Percentiles rank a stretch among this genome's conserved stretches.
These are phyloP conservation scores for Gilbertella persicaria DNA, from an alignment of 371 early-diverging fungal genomes.

Conservation along the genomic window DNA sequence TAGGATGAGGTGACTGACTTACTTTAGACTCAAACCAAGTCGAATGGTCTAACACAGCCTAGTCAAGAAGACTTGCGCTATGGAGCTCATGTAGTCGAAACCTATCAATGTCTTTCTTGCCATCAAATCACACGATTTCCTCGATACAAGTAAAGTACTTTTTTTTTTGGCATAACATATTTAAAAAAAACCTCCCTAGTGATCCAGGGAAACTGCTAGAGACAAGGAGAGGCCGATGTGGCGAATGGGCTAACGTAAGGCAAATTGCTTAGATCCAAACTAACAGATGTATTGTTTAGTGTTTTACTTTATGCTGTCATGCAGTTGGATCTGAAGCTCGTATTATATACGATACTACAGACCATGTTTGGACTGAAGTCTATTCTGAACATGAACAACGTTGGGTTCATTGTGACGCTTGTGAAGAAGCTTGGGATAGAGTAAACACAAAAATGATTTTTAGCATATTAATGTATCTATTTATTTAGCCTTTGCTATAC, in stretches of 20 bases:
- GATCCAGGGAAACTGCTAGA: constrained; percentile 58
- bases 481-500: constrained; percentile 60
- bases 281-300: too few species aligned
- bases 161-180: neutral
- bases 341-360: constrained; percentile 61
- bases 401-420: constrained; percentile 74
- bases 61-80: constrained; percentile 49
- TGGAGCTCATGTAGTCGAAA: constrained; percentile 63
- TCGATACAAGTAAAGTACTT: constrained; percentile 68
- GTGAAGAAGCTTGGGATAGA: constrained; percentile 65
- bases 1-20: neutral
- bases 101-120: constrained; percentile 57
- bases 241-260: constrained; percentile 78
- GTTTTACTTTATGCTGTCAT: constrained; percentile 65
- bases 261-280: neutral
- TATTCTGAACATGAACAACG: constrained; percentile 58
- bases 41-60: constrained; percentile 38
- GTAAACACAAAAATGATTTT: constrained; percentile 23
- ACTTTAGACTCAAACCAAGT: constrained; percentile 35
- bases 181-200: constrained; percentile 17
- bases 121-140: constrained; percentile 60
- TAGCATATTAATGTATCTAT: too few species aligned
- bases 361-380: constrained; percentile 76
- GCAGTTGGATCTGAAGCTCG: constrained; percentile 70
- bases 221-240: constrained; percentile 72